Conservation (phyloP, 73 alveolate species). For the Tetrahymena malaccensis region DNA sequence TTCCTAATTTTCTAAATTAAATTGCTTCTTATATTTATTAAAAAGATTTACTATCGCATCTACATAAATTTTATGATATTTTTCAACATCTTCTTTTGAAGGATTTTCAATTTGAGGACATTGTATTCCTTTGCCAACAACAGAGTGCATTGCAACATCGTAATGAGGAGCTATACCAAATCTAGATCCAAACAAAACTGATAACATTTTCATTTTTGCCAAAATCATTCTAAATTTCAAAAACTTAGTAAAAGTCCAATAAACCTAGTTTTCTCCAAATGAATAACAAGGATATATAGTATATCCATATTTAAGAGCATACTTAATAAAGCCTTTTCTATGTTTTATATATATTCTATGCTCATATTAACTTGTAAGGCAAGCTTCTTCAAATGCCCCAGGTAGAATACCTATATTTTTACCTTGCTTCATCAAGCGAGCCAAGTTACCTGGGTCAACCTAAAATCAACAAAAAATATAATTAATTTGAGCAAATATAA, state of each 20-base stretch:
- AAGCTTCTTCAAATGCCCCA: constrained; percentile 39
- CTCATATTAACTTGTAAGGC: constrained; percentile 5
- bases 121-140: constrained; percentile 22
- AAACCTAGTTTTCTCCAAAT: constrained; percentile 29
- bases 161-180: constrained; percentile 10
- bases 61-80: constrained; percentile 20
- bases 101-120: constrained; percentile 29
- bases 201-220: constrained; percentile 2
- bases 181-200: constrained; percentile 21
- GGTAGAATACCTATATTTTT: constrained; percentile 7
- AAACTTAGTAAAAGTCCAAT: constrained; percentile 3
- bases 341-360: constrained; percentile 17
- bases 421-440: constrained; percentile 13
- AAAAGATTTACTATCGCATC: background rate
- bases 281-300: constrained; percentile 29
- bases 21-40: background rate
- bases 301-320: constrained; percentile 27
- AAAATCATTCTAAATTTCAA: constrained; percentile 11
- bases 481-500: background rate
- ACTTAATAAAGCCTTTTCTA: constrained; percentile 40
- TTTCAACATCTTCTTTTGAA: constrained; percentile 31
- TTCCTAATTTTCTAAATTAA: background rate
- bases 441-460: constrained; percentile 24
- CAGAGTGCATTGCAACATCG: constrained; percentile 10
- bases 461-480: background rate